Evolutionary conservation across 345 rosid species (phyloP), one percentile per base, ranked within the genome.

Genomic region (Linum tenue): DNA sequence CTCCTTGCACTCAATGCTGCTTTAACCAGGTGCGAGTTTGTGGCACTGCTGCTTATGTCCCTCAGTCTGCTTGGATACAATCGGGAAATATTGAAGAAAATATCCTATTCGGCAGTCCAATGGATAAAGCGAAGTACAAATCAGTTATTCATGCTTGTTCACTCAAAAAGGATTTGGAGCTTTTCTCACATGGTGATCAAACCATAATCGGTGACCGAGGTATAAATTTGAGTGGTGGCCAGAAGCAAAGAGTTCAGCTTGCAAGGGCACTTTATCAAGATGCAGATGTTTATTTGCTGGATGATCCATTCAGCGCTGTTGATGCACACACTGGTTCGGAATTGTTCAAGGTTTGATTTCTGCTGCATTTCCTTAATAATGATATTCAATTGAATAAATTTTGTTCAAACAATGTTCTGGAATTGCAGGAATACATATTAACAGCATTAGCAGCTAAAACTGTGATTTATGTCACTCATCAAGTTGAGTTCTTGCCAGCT

Each of bases 121-220:
- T 88, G 97, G 96, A 90, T 74, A 95, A 89, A 80, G 76, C 87
- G 15, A 91, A 80, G 74, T 95, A 91, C 82, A 91, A 95, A 81
- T 84, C 78, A 64, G 96, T 85, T 64, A 82, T 95, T 68, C 89
- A 91, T 81, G 97, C 96, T 37, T 95, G 99, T 79, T 84, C 97
- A 35, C 74, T 95, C 43, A 89, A 95, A 79, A 95, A 91, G 73
- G 97, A 95, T 79, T 78, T 95, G 71, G 97, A 91, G 73, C 97
- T 88, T 67, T 87, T 95, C 84, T 89, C 99, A 56, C 96, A 95
- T 73, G 99, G 97, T 37, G 97, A 95, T 77, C 99, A 95, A 70
- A 95, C 99, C 42, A 89, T 95, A 56, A 91, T 95, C 69, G 99
- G 99, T n/a, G 99, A 95, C 55, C 86, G 99, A 81, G 99, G 99